Base-by-base conservation (phyloP, 139 green algal genomes). In the Chlamydomonas eustigma region DNA sequence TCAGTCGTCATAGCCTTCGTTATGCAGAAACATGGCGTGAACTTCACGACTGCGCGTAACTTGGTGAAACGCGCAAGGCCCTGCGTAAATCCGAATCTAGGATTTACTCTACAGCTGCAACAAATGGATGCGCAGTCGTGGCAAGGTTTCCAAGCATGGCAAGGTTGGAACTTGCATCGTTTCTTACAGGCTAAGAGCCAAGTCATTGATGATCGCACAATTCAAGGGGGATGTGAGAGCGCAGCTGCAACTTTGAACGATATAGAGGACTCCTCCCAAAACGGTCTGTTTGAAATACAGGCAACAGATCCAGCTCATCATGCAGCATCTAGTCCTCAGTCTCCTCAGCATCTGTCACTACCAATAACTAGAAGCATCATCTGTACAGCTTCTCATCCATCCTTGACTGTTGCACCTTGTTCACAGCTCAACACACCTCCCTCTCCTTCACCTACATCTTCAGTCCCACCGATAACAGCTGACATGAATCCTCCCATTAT, bases 71-170 rank as follows among this genome's bases (percentile, higher is more conserved):
- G 73, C 6, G 37, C 58, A 1, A 73, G 81, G 2, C 73, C 76
- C 30, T 28, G 3, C 34, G 67, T 86, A 44, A 76, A 80, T 63
- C 81, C 76, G 36, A 86, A 86, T 68, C 33, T 69, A 2, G 81
- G 81, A 35, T 86, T 86, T 52, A 24, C 38, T 30, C 39, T 82
- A 44, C 81, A 68, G 18, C 52, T 68, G 52, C 52, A 68, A 68
- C 52, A 33, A 4, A 25, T 68, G 52, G 52, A 68, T 28, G n/a
- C 4, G 18, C 52, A 25, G 4, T 25, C 4, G 6, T 68, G 52
- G 52, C 52, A 6, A 22, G 22, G 12, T 4, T 68, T 68, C 34
- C n/a, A 25, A 25, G 6, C 6, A 8, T 68, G 52, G 6, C 22
- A 25, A 4, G 12, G n/a, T 28, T 68, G 52, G 52, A 28, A 68